Evolutionary conservation across 805 yeast species (phyloP).

Genomic region (Zygotorulaspora danielsina): DNA sequence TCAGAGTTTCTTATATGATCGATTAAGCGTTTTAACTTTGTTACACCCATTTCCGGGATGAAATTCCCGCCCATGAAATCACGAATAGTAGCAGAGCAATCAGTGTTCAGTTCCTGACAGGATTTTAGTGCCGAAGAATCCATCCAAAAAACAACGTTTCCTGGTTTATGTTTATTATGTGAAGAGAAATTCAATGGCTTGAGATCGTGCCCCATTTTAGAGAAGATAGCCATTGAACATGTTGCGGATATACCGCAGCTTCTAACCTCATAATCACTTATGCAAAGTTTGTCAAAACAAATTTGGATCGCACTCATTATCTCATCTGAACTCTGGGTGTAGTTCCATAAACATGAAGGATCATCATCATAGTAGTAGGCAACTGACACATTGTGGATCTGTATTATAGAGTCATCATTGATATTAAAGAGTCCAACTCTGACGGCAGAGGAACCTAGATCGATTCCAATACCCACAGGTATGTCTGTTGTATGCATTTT

Average conservation of each 20-base stretch:
- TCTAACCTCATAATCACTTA: conserved; percentile 7
- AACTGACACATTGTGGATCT: conserved; percentile 18
- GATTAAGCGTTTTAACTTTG: conserved; percentile 44
- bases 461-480: conserved; percentile 40
- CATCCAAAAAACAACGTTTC: conserved; percentile 58
- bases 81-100: conserved; percentile 20
- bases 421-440: conserved; percentile 37
- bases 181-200: conserved; percentile 34
- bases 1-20: conserved; percentile 23
- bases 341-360: conserved; percentile 20
- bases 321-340: conserved; percentile 43
- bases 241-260: conserved; percentile 50
- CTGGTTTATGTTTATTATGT: conserved; percentile 20
- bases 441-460: conserved; percentile 50
- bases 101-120: conserved; percentile 31
- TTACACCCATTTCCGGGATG: conserved; percentile 56
- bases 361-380: conserved; percentile 24
- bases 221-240: conserved; percentile 52
- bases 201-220: conserved; percentile 16
- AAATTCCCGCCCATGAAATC: conserved; percentile 42
- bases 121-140: conserved; percentile 44
- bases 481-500: too few species aligned
- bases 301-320: conserved; percentile 35
- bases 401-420: conserved; percentile 17
- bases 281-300: conserved; percentile 21